These are phyloP conservation scores for Aspergillus cejpii DNA, from an alignment of 2,329 filamentous ascomycete species.

Conservation along the genomic window DNA sequence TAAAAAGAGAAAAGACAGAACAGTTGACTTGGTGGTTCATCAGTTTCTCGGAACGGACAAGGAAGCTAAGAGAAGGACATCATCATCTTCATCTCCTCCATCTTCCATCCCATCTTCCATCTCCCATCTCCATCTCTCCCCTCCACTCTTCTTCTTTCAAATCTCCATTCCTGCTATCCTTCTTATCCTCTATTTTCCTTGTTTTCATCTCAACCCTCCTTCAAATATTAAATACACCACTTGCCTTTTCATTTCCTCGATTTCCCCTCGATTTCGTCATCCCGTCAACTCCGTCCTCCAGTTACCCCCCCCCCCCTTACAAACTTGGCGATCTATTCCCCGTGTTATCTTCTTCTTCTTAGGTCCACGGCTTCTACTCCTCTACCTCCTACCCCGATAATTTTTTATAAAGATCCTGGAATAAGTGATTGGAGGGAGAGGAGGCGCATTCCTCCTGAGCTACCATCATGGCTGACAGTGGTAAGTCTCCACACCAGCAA, in stretches of 20 bases:
- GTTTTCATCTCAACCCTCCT: neutral
- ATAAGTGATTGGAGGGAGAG: slow-evolving; percentile 17
- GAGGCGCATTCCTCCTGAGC: slow-evolving; percentile 25
- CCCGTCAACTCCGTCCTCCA: neutral
- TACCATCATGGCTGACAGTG: slow-evolving; percentile 30
- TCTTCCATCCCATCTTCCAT: neutral
- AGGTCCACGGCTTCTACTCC: slow-evolving; percentile 19
- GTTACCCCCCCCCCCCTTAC: slow-evolving; percentile 12
- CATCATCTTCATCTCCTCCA: neutral
- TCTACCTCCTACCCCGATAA: slow-evolving; percentile 16
- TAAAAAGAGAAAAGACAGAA: no score
- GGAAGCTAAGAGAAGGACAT: slow-evolving; percentile 1
- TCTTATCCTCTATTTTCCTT: neutral
- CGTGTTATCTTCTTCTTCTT: slow-evolving; percentile 21
- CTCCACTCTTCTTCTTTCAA: neutral
- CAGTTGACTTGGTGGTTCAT: neutral
- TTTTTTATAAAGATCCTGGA: slow-evolving; percentile 9
- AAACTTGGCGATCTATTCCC: slow-evolving; percentile 25
- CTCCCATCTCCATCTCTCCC: neutral
- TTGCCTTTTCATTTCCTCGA: neutral
- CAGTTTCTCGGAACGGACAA: neutral
- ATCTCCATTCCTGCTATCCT: neutral
- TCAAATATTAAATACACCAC: neutral
- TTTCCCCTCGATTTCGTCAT: neutral
- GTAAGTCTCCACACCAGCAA: slow-evolving; percentile 19